A percentile compares a stretch with the other conserved stretches of the same genome.
These are phyloP conservation scores for Ceratocystiopsis brevicomis DNA, from an alignment of 2,329 filamentous ascomycete genomes.

Conservation along the genomic window DNA sequence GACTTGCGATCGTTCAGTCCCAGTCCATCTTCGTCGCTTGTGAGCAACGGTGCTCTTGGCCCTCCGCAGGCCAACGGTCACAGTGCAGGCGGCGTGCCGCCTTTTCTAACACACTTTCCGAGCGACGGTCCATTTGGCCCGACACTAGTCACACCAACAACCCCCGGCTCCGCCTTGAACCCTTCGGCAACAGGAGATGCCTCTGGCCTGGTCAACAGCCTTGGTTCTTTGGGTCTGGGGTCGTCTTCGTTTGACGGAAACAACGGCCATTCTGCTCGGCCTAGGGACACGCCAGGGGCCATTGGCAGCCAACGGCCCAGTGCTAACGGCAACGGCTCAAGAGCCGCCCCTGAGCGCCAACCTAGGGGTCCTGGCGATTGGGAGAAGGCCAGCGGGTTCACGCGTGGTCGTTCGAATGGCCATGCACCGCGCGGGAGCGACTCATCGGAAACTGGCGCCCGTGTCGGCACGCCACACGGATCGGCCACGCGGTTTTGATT, in stretches of 20 bases:
- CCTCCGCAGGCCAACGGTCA: conserved; percentile 12
- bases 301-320: conserved; percentile 46
- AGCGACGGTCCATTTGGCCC: conserved; percentile 18
- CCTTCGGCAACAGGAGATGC: conserved; percentile 11
- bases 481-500: too few relatives aligned
- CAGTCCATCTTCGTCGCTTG: conserved; percentile 70
- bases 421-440: conserved; percentile 42
- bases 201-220: conserved; percentile 25
- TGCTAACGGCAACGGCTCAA: conserved; percentile 23
- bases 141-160: conserved; percentile 19
- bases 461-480: too few relatives aligned
- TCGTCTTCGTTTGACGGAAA: conserved; percentile 25
- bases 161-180: conserved; percentile 14
- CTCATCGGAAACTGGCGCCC: too few relatives aligned
- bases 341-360: conserved; percentile 37
- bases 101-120: conserved; percentile 28
- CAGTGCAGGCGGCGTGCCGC: conserved; percentile 11
- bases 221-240: conserved; percentile 32
- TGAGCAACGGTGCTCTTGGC: conserved; percentile 26
- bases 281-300: conserved; percentile 36
- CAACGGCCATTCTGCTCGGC: conserved; percentile 15
- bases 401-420: conserved; percentile 36
- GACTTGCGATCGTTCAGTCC: conserved; percentile 90
- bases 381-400: conserved; percentile 35
- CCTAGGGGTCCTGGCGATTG: conserved; percentile 40